Percentiles rank a stretch among this genome's conserved stretches.
Conservation (phyloP, 179 eudicot genomes). For the Actinidia polygama region DNA sequence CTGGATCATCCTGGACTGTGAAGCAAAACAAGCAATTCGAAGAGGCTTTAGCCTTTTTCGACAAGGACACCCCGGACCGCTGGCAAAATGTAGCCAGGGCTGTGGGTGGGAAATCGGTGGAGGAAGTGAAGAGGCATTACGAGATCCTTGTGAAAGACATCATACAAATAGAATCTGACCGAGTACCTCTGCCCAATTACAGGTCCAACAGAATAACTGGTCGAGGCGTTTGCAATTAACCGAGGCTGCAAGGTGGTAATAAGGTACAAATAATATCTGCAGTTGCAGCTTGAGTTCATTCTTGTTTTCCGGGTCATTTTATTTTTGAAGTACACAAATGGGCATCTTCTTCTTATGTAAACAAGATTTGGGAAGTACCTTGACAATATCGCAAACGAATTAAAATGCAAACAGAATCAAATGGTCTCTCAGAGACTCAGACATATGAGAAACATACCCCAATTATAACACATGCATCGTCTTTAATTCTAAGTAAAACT, state of each 20-base stretch:
- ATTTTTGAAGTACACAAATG: not conserved
- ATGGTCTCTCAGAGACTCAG: not conserved
- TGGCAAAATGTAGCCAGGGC: slow-evolving; percentile 86
- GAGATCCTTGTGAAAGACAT: slow-evolving; percentile 70
- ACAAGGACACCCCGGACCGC: slow-evolving; percentile 87
- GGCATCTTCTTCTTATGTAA: not conserved
- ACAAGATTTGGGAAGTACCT: too few species aligned
- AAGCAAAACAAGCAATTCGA: slow-evolving; percentile 93
- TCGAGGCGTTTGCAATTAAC: slow-evolving; percentile 41
- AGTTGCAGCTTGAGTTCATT: not conserved
- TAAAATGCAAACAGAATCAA: too few species aligned
- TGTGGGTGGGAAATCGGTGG: slow-evolving; percentile 78
- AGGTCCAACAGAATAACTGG: slow-evolving; percentile 29
- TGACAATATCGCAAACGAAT: too few species aligned
- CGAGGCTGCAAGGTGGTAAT: slow-evolving; percentile 34
- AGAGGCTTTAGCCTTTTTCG: slow-evolving; percentile 79
- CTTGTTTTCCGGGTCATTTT: not conserved
- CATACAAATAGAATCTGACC: slow-evolving; percentile 73
- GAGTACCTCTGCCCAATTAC: slow-evolving; percentile 54
- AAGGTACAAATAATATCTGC: not conserved
- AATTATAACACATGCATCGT: too few species aligned
- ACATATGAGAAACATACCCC: not conserved
- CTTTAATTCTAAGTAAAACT: not conserved
- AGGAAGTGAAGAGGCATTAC: slow-evolving; percentile 81
- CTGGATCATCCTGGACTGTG: slow-evolving; percentile 61